Percentiles rank a stretch among this genome's conserved stretches.
Conservation (phyloP, 352 stramenopile species). For the Phytophthora litchii region DNA sequence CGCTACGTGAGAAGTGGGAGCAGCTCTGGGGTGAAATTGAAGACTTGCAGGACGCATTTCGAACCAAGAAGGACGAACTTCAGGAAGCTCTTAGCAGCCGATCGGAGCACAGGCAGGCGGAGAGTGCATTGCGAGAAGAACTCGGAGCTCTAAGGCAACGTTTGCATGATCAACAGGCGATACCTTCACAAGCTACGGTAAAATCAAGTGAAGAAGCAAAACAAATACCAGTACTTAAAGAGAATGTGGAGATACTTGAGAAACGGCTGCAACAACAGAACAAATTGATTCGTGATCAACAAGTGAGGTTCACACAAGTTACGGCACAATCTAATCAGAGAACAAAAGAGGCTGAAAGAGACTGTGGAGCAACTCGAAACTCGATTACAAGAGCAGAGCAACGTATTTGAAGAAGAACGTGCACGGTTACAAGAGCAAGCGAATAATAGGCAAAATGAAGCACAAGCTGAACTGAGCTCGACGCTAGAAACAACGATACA, state of each 20-base stretch:
- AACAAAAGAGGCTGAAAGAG: constrained; percentile 8
- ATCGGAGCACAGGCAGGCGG: constrained; percentile 5
- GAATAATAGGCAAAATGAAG: neutral
- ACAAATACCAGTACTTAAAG: constrained; percentile 7
- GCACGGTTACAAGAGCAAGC: constrained; percentile 2
- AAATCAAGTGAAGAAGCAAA: constrained; percentile 6
- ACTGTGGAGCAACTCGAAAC: constrained; percentile 6
- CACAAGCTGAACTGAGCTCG: constrained; percentile 1
- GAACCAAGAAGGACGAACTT: constrained; percentile 11
- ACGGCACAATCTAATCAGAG: constrained; percentile 10
- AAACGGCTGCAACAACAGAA: constrained; percentile 8
- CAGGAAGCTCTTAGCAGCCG: constrained; percentile 5
- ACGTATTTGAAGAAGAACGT: constrained; percentile 16
- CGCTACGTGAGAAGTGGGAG: neutral
- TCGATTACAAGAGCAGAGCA: constrained; percentile 3
- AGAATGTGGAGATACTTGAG: constrained; percentile 13
- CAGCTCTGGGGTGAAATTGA: too few species aligned
- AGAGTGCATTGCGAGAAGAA: constrained; percentile 8
- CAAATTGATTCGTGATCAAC: constrained; percentile 10
- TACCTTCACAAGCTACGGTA: constrained; percentile 2
- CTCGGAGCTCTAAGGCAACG: constrained; percentile 1
- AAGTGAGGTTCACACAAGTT: constrained; percentile 11
- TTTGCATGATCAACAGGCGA: constrained; percentile 3
- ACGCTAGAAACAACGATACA: constrained; percentile 14
- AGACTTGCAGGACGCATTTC: constrained; percentile 6